phyloP scores from a whole-genome alignment of 2,329 filamentous ascomycete genomes.

The Ophiostoma piceae region DNA sequence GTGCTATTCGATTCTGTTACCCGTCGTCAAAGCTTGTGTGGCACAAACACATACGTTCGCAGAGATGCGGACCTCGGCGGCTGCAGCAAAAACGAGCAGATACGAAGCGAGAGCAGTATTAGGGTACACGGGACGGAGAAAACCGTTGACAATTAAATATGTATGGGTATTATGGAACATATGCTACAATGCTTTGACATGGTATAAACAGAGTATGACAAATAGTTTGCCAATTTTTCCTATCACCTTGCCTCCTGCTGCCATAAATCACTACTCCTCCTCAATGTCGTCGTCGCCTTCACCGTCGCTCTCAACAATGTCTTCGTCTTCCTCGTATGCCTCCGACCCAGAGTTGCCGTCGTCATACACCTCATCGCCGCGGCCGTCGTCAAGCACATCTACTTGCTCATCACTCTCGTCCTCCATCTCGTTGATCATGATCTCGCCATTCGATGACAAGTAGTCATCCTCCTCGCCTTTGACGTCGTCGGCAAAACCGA shows the following conservation, averaged over 20 bases:
- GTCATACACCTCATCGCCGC: background rate
- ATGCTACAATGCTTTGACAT: background rate
- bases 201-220: background rate
- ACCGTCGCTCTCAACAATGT: constrained; percentile 9
- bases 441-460: background rate
- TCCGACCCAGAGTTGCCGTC: constrained; percentile 1
- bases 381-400: background rate
- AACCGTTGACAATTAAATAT: background rate
- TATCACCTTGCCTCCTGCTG: background rate
- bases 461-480: constrained; percentile 32
- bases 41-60: background rate
- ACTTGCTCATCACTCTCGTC: background rate
- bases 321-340: constrained; percentile 12
- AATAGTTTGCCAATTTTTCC: background rate
- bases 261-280: background rate
- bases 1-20: background rate
- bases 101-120: background rate
- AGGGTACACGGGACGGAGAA: background rate
- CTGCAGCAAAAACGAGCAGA: background rate
- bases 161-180: background rate
- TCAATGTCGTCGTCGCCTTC: background rate
- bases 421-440: constrained; percentile 8
- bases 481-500: constrained; percentile 58
- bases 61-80: background rate
- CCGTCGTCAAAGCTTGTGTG: background rate